Percentiles rank a stretch among this genome's conserved stretches.
phyloP scores from a whole-genome alignment of 257 asterid species.

The Catharanthus roseus region DNA sequence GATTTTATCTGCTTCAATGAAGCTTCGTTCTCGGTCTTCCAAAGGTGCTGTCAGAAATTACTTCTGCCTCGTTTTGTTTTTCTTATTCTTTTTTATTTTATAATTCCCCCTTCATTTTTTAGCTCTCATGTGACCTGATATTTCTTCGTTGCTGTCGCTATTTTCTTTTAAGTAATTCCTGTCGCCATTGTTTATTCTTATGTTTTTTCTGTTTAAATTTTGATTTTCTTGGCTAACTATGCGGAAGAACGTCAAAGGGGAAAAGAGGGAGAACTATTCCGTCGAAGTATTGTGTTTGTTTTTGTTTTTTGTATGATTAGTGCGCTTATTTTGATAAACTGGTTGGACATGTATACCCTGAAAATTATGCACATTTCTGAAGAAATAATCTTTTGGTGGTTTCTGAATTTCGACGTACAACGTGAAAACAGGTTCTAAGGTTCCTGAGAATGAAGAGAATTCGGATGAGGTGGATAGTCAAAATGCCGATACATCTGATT shows the following conservation, averaged over 20 bases:
- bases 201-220: neutral
- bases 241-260: neutral
- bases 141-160: neutral
- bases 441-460: neutral
- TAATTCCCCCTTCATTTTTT: too few relatives aligned
- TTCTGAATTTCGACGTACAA: neutral
- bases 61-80: neutral
- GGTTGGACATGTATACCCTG: too few relatives aligned
- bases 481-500: neutral
- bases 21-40: conserved; percentile 15
- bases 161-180: neutral
- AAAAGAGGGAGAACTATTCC: neutral
- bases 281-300: neutral
- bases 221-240: neutral
- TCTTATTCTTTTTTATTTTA: too few relatives aligned
- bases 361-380: too few relatives aligned
- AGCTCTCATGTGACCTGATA: too few relatives aligned
- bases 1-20: neutral
- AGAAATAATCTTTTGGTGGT: too few relatives aligned
- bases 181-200: neutral
- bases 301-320: neutral
- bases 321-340: neutral
- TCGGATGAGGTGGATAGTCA: conserved; percentile 1
- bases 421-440: conserved; percentile 10
- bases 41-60: conserved; percentile 2